Evolutionary conservation across 805 yeast genomes (phyloP).

Genomic region (Candida sakaeoensis): DNA sequence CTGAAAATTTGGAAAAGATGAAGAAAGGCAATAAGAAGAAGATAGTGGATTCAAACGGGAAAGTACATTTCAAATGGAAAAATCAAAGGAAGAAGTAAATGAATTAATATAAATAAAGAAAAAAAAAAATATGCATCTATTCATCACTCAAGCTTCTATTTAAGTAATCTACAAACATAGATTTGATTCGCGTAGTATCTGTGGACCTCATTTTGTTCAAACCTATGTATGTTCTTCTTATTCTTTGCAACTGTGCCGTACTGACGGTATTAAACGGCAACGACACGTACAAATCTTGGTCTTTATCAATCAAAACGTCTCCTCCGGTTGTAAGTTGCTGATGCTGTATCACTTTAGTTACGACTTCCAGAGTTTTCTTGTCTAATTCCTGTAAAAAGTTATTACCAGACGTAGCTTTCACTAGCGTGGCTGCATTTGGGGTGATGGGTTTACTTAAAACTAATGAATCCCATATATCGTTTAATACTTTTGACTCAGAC

Average conservation of each 20-base stretch:
- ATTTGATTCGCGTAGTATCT: slow-evolving; percentile 62
- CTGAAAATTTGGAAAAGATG: slow-evolving; percentile 79
- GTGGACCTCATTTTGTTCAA: slow-evolving; percentile 77
- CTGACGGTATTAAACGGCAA: slow-evolving; percentile 63
- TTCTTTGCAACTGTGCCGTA: slow-evolving; percentile 75
- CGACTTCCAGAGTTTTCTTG: slow-evolving; percentile 60
- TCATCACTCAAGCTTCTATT: slow-evolving; percentile 51
- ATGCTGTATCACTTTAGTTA: slow-evolving; percentile 57
- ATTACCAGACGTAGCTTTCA: slow-evolving; percentile 74
- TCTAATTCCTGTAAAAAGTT: slow-evolving; percentile 80
- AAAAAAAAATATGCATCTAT: too few relatives aligned
- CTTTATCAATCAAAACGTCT: slow-evolving; percentile 40
- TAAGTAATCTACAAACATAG: slow-evolving; percentile 75
- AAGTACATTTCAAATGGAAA: slow-evolving; percentile 78
- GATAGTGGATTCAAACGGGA: slow-evolving; percentile 61
- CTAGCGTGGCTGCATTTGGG: slow-evolving; percentile 81
- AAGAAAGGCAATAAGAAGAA: slow-evolving; percentile 86
- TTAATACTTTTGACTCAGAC: slow-evolving; percentile 54
- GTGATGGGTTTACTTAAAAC: slow-evolving; percentile 60
- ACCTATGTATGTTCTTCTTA: slow-evolving; percentile 77
- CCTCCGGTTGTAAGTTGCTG: slow-evolving; percentile 55
- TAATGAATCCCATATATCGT: slow-evolving; percentile 62
- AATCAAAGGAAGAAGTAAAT: slow-evolving; percentile 64
- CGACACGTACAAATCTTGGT: slow-evolving; percentile 47
- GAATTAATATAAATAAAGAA: too few relatives aligned